Conservation (phyloP, 148 eudicot species). For the Vaccinium macrocarpon region DNA sequence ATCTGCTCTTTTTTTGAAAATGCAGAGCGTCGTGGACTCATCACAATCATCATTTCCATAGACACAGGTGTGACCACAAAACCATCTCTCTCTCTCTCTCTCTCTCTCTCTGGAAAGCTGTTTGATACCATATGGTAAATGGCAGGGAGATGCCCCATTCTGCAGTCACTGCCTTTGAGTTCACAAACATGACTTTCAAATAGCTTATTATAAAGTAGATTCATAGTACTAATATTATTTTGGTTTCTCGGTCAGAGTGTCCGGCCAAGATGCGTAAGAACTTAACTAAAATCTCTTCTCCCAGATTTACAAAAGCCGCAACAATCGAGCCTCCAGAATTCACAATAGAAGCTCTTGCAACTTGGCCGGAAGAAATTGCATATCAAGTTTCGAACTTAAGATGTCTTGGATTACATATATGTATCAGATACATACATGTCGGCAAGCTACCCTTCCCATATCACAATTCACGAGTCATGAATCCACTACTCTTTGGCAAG, state of each 20-base stretch:
- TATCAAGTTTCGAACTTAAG: too few species aligned
- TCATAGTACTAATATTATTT: too few species aligned
- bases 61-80: neutral
- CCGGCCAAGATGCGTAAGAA: too few species aligned
- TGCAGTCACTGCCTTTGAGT: neutral
- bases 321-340: too few species aligned
- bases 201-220: neutral
- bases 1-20: neutral
- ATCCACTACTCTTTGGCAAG: neutral
- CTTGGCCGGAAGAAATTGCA: too few species aligned
- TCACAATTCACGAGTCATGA: neutral
- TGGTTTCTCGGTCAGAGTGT: too few species aligned
- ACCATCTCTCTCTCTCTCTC: neutral
- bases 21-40: neutral
- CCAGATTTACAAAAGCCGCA: too few species aligned
- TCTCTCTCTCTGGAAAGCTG: neutral
- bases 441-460: neutral
- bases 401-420: neutral
- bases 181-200: neutral
- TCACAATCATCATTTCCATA: neutral
- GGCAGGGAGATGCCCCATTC: slow-evolving; percentile 4
- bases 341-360: too few species aligned
- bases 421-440: neutral
- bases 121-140: neutral
- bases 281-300: too few species aligned